Evolutionary conservation across 2,329 filamentous ascomycete species (phyloP), one percentile per base, ranked within the genome.

Genomic region (Pyrenophora tritici-repentis): DNA sequence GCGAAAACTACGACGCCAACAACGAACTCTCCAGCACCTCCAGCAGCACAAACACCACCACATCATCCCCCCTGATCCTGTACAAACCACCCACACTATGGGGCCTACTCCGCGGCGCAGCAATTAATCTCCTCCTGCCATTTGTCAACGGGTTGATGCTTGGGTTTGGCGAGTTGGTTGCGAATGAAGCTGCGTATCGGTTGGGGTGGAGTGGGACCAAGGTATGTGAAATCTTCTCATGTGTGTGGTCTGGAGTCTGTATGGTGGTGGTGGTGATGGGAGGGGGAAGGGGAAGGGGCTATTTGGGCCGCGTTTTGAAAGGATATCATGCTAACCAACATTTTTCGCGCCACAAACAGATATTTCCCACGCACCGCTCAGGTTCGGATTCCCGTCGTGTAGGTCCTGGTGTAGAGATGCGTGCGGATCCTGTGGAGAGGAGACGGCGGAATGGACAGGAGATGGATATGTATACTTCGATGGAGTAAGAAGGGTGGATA

Each of bases 81-180:
- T 99, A 97, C 81, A 86, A 86, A 59, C 91, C 92, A 3, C 92
- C 94, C 2, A 95, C 91, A 0, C 67, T 95, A 37, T 96, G 90
- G 90, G 86, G 89, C 8, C 74, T 99, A 56, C 61, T 97, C 47
- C 86, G 93, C 47, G 91, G 94, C 32, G 90, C 91, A 13, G 91
- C 92, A 5, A 99, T 99, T 76, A 99, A 99, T 73, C 79, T 99
- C n/a, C 67, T 99, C 1, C 77, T 99, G 16, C 94, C 94, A 0
- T 99, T 99, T 68, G 85, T 99, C 69, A 99, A 99, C 76, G 94
- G 94, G 39, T 84, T 99, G 80, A 99, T 99, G 94, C 78, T 99
- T 67, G 94, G 94, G 2, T 97, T 99, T 69, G 94, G 94, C 62
- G 94, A 99, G 78, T 78, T 99, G 43, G 93, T 99, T 74, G 94